Percentiles rank a stretch among this genome's conserved stretches.
phyloP scores from a whole-genome alignment of 2,329 filamentous ascomycete species.

The Aspergillus nomiae region DNA sequence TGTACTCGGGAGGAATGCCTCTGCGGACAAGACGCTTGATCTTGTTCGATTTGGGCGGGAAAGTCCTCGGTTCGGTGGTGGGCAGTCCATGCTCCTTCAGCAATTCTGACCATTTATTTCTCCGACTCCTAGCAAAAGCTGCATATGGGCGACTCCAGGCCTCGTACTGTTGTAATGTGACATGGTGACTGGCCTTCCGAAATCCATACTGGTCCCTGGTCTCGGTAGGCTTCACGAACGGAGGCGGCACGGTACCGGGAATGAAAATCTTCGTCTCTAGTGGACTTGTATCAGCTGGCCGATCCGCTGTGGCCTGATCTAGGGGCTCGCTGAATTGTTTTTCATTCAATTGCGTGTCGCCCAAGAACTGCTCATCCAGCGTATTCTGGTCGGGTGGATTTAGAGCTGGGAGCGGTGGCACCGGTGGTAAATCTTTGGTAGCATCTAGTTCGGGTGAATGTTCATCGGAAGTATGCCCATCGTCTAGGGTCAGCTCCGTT shows the following conservation, averaged over 20 bases:
- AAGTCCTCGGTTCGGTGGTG: slow-evolving; percentile 71
- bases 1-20: slow-evolving; percentile 89
- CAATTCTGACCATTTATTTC: slow-evolving; percentile 78
- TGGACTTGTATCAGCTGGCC: neutral
- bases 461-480: slow-evolving; percentile 24
- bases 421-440: slow-evolving; percentile 24
- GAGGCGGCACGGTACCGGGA: slow-evolving; percentile 42
- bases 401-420: slow-evolving; percentile 19
- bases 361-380: slow-evolving; percentile 19
- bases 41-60: slow-evolving; percentile 78
- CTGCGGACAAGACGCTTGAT: slow-evolving; percentile 90
- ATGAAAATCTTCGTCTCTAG: slow-evolving; percentile 32
- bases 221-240: slow-evolving; percentile 32
- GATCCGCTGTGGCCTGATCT: slow-evolving; percentile 5
- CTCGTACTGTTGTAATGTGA: slow-evolving; percentile 77
- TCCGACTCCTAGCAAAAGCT: slow-evolving; percentile 71
- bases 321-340: slow-evolving; percentile 3
- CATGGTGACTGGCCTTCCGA: slow-evolving; percentile 80
- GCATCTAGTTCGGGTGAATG: slow-evolving; percentile 23
- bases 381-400: slow-evolving; percentile 11
- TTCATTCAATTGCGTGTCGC: slow-evolving; percentile 11
- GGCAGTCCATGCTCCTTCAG: slow-evolving; percentile 75
- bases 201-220: slow-evolving; percentile 85
- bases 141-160: slow-evolving; percentile 76
- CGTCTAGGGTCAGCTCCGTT: slow-evolving; percentile 29